Evolutionary conservation across 2,329 filamentous ascomycete species (phyloP).

Genomic region (Boeremia lycopersici): DNA sequence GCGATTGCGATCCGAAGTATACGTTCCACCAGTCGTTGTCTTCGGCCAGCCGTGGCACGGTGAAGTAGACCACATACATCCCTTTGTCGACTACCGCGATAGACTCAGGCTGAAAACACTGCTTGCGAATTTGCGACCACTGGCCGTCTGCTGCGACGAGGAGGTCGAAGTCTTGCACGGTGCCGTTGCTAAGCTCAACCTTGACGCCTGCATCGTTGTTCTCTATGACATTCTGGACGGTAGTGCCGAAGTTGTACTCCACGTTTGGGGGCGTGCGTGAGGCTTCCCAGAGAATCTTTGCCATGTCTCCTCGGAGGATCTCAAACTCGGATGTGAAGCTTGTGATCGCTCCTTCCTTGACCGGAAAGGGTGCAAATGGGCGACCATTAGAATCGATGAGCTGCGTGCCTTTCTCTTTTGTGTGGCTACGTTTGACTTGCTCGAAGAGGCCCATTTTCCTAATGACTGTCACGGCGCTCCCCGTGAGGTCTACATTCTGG

Average conservation of each 20-base stretch:
- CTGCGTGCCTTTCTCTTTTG: constrained; percentile 48
- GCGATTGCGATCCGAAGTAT: constrained; percentile 46
- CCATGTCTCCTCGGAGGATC: constrained; percentile 40
- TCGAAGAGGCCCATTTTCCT: constrained; percentile 47
- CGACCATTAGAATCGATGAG: constrained; percentile 36
- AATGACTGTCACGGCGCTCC: constrained; percentile 49
- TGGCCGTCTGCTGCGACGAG: constrained; percentile 64
- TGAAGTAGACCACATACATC: constrained; percentile 47
- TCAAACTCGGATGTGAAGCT: constrained; percentile 30
- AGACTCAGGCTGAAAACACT: constrained; percentile 30
- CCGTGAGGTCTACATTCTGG: constrained; percentile 53
- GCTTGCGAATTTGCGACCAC: constrained; percentile 52
- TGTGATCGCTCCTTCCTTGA: constrained; percentile 22
- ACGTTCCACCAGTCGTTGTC: constrained; percentile 44
- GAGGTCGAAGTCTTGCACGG: constrained; percentile 55
- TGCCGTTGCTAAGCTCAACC: constrained; percentile 54
- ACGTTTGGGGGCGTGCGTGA: constrained; percentile 3
- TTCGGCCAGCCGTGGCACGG: constrained; percentile 38
- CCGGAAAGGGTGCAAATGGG: constrained; percentile 22
- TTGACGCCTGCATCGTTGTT: constrained; percentile 47
- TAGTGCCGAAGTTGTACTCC: constrained; percentile 19
- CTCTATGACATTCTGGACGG: constrained; percentile 32
- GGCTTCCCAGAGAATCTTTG: constrained; percentile 37
- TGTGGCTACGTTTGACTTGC: constrained; percentile 41
- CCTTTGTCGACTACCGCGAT: constrained; percentile 24